Base-by-base conservation (phyloP, 2,329 filamentous ascomycete species). In the Falciphora oryzae region DNA sequence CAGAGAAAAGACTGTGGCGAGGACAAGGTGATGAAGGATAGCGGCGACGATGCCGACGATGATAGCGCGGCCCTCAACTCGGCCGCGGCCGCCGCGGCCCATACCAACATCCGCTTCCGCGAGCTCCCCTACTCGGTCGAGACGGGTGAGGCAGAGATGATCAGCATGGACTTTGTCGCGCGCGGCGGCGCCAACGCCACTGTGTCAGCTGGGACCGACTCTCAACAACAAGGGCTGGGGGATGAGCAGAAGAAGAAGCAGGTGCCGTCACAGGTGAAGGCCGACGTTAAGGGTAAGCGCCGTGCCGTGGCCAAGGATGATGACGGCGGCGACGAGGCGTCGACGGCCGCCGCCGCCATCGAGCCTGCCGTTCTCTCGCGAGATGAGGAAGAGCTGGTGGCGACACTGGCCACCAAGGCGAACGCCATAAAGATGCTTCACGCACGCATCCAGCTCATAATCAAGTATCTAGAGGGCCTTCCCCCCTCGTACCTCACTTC, bases 141-240 rank as follows among this genome's bases (percentile, higher is more conserved):
- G 78, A 97, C 93, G 0, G 92, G 92, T 13, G 93, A 98, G 75
- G 93, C 93, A 1, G 95, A 99, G 76, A 97, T 97, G 93, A 98
- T 99, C 69, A 91, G 91, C 70, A 91, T 99, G 72, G 93, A 97
- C 76, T 96, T 93, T 69, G 90, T 99, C 27, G 93, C 94, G 0
- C 88, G 89, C 63, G 92, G 91, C 56, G 91, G 90, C 60, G 91
- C 91, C 61, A 94, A 91, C 71, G 93, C 93, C 29, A 88, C 90
- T 14, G 86, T 86, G 38, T 79, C 44, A 18, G 4, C 44, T n/a
- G 22, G 13, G 22, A n/a, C 65, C 7, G 56, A 31, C 29, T 6
- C 29, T 7, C 57, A 58, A n/a, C 58, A 60, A 31, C 58, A 60
- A 60, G 28, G 35, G 10, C 38, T 7, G 10, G 86, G 25, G 63